Base-by-base conservation (phyloP, 129 eudicot genomes). In the Pulicaria dysenterica region DNA sequence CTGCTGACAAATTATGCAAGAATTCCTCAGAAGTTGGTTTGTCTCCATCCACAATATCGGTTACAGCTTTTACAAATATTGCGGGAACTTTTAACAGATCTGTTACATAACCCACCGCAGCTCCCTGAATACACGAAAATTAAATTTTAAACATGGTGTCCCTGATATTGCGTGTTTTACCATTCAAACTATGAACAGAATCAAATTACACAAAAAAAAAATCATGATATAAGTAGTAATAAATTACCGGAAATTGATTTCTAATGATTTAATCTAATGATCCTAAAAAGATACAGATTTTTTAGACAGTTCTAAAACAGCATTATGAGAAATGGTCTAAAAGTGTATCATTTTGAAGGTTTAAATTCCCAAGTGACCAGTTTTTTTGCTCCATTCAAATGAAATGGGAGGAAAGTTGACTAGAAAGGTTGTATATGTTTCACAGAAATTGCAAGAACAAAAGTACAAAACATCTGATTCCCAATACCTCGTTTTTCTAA, bases 11-110 rank as follows among this genome's bases (percentile, higher is more conserved):
- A 77, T 95, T 90, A 56, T 86, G 84, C 58, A 95, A 79, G 76
- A 90, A 95, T 70, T 95, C 99, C 72, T 95, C 99, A 0, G 96
- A 80, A 38, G 97, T 95, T 58, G 97, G 99, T 63, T 83, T 95
- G 47, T 85, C 94, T 71, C 99, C 99, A 80, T 95, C 99, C 41
- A 95, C 87, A 3, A 95, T 84, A 78, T 95, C 99, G 16, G 97
- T 95, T 45, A 95, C 99, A 0, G 90, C 97, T 80, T 95, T 95
- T 7, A 94, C 44, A 71, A 95, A 90, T 59, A 95, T 83, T 36
- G 73, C 87, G 16, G 97, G 97, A 5, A 83, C 94, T 65, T 87
- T 88, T 12, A 94, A 58, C 59, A 94, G 97, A 81, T 88, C 89
- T 11, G 97, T 89, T 61, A 90, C 97, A 42, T 90, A 94, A 67